Conservation (phyloP, 2,329 filamentous ascomycete genomes). For the Pseudophaeomoniella oleicola region DNA sequence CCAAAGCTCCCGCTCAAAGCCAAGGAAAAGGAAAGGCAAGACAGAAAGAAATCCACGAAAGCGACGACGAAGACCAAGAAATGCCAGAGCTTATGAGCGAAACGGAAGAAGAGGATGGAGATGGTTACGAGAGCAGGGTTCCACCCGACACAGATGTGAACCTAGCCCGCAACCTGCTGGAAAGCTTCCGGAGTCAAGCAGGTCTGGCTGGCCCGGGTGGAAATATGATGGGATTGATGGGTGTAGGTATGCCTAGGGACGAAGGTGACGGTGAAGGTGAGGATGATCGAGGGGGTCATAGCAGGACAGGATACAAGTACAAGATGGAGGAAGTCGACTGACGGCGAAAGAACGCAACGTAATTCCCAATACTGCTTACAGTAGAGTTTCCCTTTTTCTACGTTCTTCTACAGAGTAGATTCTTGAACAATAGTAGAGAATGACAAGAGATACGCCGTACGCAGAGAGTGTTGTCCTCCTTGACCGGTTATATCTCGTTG, state of each 20-base stretch:
- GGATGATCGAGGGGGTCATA: background rate
- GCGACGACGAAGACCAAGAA: conserved; percentile 9
- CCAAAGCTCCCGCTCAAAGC: conserved; percentile 6
- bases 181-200: conserved; percentile 82
- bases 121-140: conserved; percentile 20
- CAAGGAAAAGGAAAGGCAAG: conserved; percentile 14
- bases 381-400: too few species aligned
- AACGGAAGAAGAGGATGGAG: conserved; percentile 11
- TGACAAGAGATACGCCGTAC: too few species aligned
- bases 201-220: conserved; percentile 75
- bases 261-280: conserved; percentile 30
- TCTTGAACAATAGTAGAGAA: too few species aligned
- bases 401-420: too few species aligned
- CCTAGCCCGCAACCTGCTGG: conserved; percentile 75
- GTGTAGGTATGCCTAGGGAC: conserved; percentile 65
- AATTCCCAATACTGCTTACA: too few species aligned
- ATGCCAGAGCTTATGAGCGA: conserved; percentile 2
- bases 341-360: too few species aligned
- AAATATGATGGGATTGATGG: conserved; percentile 78
- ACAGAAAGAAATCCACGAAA: conserved; percentile 10
- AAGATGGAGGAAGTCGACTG: too few species aligned
- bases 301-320: too few species aligned
- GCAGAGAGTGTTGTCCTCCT: too few species aligned
- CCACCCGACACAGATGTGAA: conserved; percentile 72
- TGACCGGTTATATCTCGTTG: too few species aligned